Conservation (phyloP, 805 yeast genomes). For the Komagataella populi region DNA sequence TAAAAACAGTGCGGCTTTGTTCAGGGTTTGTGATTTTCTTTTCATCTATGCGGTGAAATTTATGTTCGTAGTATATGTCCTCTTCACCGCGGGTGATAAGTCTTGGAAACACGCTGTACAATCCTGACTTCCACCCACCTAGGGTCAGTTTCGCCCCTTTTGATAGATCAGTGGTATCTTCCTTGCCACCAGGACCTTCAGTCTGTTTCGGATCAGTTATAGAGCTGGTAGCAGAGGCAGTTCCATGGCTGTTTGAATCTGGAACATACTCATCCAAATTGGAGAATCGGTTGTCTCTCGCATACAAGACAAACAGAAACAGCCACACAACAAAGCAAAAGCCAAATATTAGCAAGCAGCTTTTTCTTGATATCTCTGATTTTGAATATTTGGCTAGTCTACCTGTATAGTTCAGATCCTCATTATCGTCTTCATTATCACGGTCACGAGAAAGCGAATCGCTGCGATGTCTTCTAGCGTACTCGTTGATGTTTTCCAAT, state of each 20-base stretch:
- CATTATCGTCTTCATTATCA: constrained; percentile 14
- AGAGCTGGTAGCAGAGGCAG: background rate
- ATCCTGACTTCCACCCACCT: constrained; percentile 7
- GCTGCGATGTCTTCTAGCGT: constrained; percentile 2
- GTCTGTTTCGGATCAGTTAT: background rate
- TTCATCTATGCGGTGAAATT: background rate
- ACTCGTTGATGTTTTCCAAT: constrained; percentile 17
- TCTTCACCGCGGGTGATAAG: background rate
- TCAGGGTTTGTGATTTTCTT: background rate
- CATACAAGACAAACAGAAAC: constrained; percentile 10
- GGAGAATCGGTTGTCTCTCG: constrained; percentile 8
- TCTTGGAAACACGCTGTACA: constrained; percentile 6
- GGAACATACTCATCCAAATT: constrained; percentile 8
- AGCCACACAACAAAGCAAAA: constrained; percentile 14
- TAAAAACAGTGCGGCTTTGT: background rate
- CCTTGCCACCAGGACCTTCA: background rate
- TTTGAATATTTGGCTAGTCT: background rate
- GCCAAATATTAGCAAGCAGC: constrained; percentile 4
- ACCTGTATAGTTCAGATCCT: constrained; percentile 18
- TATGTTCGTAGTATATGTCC: background rate
- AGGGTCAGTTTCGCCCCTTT: background rate
- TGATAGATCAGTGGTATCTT: background rate
- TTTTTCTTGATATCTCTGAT: background rate
- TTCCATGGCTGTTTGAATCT: background rate
- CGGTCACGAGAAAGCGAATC: background rate